Evolutionary conservation across 495 filamentous ascomycete species (phyloP), one percentile per base, ranked within the genome.

Genomic region (Cladorrhinum samala): DNA sequence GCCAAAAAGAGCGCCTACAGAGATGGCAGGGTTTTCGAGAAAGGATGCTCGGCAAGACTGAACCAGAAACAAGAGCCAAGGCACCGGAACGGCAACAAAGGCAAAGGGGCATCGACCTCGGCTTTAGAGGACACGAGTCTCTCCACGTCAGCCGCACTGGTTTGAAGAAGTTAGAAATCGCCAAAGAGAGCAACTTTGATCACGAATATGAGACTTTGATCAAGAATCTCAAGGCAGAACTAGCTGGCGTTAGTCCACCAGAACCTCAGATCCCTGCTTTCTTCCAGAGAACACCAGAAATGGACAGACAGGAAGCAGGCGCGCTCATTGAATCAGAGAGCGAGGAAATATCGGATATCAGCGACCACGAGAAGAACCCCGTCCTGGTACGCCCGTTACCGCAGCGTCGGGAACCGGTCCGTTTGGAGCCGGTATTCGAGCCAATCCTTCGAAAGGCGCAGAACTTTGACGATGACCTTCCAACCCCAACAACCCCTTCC

Each of bases 21-120:
- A 80, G 75, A 64, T 94, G 89, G 90, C 77, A 84, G 58, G 74
- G 75, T n/a, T 89, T 87, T 56, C 79, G 81, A 21, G 74, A 60
- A 61, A 69, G 47, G 33, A 77, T 77, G 54, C 72, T 76, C 55
- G 67, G 69, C 8, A 60, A 64, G 49, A 23, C 58, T 21, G 72
- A 65, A 16, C 49, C 51, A 8, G 57, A 43, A 4, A 36, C 60
- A 43, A 13, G 57, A 9, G 21, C 23, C 14, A 50, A 55, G 11
- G 53, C 56, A 41, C 63, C 20, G 2, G 63, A 62, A 24, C 20
- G 48, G 13, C 53, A 59, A 25, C 49, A 49, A 1, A 68, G 59
- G 17, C 61, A 63, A n/a, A 74, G 56, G 37, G 68, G 68, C 18
- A 69, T 74, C 51, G 72, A 76, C 36, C 67, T 80, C 3, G 71